A percentile compares a stretch with the other conserved stretches of the same genome.
Evolutionary conservation across 1,284 basidiomycete species (phyloP).

Genomic region (Chondrostereum purpureum): DNA sequence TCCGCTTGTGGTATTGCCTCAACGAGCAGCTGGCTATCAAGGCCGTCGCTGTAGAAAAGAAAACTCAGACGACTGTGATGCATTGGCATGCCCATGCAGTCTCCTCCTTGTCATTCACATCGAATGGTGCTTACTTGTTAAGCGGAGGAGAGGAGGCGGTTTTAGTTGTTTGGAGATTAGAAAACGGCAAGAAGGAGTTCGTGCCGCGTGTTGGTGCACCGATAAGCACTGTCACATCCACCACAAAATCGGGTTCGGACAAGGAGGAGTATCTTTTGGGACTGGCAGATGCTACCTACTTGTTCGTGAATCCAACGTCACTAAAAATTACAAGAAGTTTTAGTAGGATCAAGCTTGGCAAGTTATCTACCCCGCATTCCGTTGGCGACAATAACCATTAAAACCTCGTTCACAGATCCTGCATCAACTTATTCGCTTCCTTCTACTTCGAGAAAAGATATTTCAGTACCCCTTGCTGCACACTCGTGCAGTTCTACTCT

Average conservation of each 20-base stretch:
- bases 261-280: slow-evolving; percentile 88
- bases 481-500: slow-evolving; percentile 70
- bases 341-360: slow-evolving; percentile 75
- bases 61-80: slow-evolving; percentile 76
- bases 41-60: slow-evolving; percentile 58
- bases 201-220: slow-evolving; percentile 90
- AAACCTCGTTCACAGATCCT: slow-evolving; percentile 33
- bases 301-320: slow-evolving; percentile 70
- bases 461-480: slow-evolving; percentile 56
- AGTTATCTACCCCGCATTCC: slow-evolving; percentile 17
- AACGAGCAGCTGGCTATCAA: slow-evolving; percentile 48
- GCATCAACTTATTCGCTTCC: slow-evolving; percentile 31
- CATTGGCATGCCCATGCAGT: slow-evolving; percentile 99
- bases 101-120: slow-evolving; percentile 82
- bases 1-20: slow-evolving; percentile 91
- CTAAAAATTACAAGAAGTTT: slow-evolving; percentile 74
- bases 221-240: slow-evolving; percentile 67
- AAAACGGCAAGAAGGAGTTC: slow-evolving; percentile 82
- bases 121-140: slow-evolving; percentile 88
- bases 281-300: slow-evolving; percentile 78
- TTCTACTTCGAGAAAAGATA: slow-evolving; percentile 31
- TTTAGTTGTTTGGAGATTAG: slow-evolving; percentile 92
- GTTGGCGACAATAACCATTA: background rate
- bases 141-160: slow-evolving; percentile 97
- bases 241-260: slow-evolving; percentile 41